Evolutionary conservation across 169 alveolate genomes (phyloP), one percentile per base, ranked within the genome.

Genomic region (Eimeria praecox): DNA sequence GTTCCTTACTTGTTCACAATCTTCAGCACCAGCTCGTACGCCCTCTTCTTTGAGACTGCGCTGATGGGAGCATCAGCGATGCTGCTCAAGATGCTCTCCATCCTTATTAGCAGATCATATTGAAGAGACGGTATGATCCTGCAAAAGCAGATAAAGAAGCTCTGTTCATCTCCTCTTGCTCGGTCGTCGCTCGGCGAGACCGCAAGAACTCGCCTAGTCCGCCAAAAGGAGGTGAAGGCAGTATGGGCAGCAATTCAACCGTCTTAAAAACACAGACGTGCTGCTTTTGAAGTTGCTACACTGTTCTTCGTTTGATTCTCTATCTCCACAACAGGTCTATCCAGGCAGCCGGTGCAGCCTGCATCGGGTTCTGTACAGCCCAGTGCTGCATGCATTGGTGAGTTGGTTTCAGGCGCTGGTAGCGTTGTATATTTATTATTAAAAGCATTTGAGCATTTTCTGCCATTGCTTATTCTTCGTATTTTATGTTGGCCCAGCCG

Each of bases 61-160:
- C 90, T 82, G 73, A 82, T 35, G 33, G 90, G 90, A 27, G 90
- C 90, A 38, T 82, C 90, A 12, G 90, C 90, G 71, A 82, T 82
- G 49, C 90, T 49, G 73, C 52, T 49, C 71, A 82, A 54, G 71
- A 82, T 82, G 49, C 73, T 46, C 71, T 82, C 90, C 90, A 82
- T 82, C 71, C 24, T 78, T 40, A 44, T 64, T 44, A 6, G 75
- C 40, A 64, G 75, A n/a, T 64, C 75, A 64, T 33, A 0, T 5
- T 69, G 46, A 69, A 69, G 46, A 33, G 22, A 69, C 1, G 22
- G 1, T 33, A 33, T 1, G 22, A 12, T 14, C 33, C 46, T 33
- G 78, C 78, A 6, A 24, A 33, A 12, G 46, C 78, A 33, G 46
- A n/a, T n/a, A n/a, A 30, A 69, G 78, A 22, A 59, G n/a, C 78